These are phyloP conservation scores for Penicillium macrosclerotiorum DNA, from an alignment of 495 filamentous ascomycete genomes.

Conservation along the genomic window DNA sequence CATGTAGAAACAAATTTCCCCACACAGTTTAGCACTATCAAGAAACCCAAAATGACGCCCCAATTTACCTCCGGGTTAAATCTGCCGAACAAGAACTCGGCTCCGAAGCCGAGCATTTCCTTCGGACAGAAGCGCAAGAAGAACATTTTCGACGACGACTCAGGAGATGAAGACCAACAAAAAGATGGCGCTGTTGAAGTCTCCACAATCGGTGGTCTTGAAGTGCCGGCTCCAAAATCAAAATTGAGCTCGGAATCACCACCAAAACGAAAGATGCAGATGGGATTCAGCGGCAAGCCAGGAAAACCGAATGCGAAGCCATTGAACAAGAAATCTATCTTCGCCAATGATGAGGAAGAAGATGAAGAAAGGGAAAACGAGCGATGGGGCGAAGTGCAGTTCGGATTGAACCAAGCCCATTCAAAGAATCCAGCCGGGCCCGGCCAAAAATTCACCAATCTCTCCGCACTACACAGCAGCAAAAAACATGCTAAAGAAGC, in stretches of 20 bases:
- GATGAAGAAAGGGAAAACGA: slow-evolving; percentile 25
- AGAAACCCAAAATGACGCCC: slow-evolving; percentile 42
- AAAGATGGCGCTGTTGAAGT: slow-evolving; percentile 30
- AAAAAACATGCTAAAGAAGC: slow-evolving; percentile 47
- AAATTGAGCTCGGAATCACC: slow-evolving; percentile 23
- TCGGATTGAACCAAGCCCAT: slow-evolving; percentile 19
- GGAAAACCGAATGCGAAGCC: slow-evolving; percentile 36
- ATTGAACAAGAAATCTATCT: slow-evolving; percentile 40
- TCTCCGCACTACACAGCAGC: slow-evolving; percentile 50
- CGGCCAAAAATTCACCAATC: slow-evolving; percentile 41
- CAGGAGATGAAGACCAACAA: slow-evolving; percentile 41
- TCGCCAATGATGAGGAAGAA: slow-evolving; percentile 41
- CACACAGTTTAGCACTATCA: no score
- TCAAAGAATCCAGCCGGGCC: slow-evolving; percentile 10
- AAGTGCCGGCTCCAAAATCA: slow-evolving; percentile 16
- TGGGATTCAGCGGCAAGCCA: slow-evolving; percentile 22
- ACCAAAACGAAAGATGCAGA: slow-evolving; percentile 36
- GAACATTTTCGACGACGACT: slow-evolving; percentile 46
- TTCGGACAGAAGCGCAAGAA: slow-evolving; percentile 49
- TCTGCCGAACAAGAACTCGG: slow-evolving; percentile 46
- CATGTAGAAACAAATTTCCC: no score
- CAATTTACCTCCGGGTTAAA: slow-evolving; percentile 58
- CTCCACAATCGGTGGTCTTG: slow-evolving; percentile 43
- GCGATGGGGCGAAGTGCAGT: slow-evolving; percentile 15
- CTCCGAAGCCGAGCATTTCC: slow-evolving; percentile 20